Evolutionary conservation across 306 rosid species (phyloP), one percentile per base, ranked within the genome.

Genomic region (Rosa chinensis): DNA sequence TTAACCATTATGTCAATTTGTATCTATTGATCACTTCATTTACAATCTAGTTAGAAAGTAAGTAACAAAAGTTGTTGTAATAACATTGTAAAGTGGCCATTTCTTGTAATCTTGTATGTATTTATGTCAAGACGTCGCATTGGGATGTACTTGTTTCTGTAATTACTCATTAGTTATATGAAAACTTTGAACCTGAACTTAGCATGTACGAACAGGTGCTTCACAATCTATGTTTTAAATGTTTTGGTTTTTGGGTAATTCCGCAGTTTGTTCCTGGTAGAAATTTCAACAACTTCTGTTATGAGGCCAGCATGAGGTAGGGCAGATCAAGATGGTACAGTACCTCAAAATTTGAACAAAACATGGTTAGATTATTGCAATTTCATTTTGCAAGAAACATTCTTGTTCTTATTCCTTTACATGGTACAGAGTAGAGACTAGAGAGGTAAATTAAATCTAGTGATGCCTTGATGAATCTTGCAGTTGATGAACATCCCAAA

Each of bases 11-110:
- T 21, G 11, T 9, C 69, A 11, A 50, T 61, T 81, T 21, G 35
- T 70, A 49, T 50, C 59, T 44, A 66, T 73, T 59, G 43, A 56
- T 42, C 43, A 70, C 64, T 52, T 35, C 14, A 63, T 72, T 39
- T 56, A 75, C 66, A 71, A 23, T 70, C 42, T 55, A 43, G 59
- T 64, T 76, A 55, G 64, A 40, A 66, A 43, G 28, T 45, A n/a
- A 39, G 11, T 16, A 39, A 56, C 16, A 66, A 72, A 45, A 66
- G 49, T 9, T 71, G 78, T 73, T 63, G 66, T 58, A 70, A 62
- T 70, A 42, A 61, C 50, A 75, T 63, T 64, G 37, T 72, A 7
- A 70, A 76, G 63, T 70, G 63, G 64, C 48, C 28, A 9, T 6
- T 61, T 45, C 12, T 25, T 13, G 8, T 62, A 3, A 10, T 8